Evolutionary conservation across 768 basidiomycete species (phyloP).

Genomic region (Coprinopsis strossmayeri): DNA sequence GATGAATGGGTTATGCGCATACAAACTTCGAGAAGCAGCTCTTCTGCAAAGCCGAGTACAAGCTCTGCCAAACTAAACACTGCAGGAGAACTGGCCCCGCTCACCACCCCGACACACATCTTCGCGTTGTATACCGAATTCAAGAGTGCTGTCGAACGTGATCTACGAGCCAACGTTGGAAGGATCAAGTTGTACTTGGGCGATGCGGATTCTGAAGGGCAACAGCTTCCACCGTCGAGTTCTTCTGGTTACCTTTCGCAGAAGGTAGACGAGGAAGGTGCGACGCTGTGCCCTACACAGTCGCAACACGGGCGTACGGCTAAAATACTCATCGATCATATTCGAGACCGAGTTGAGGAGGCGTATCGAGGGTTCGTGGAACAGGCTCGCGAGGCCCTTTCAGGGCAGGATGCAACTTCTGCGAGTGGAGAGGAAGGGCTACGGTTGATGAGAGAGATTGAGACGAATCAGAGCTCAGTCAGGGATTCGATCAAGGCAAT

Average conservation of each 20-base stretch:
- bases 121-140: constrained; percentile 52
- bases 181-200: constrained; percentile 74
- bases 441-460: background rate
- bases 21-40: constrained; percentile 14
- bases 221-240: background rate
- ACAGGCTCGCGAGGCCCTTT: background rate
- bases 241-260: background rate
- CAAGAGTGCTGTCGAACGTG: constrained; percentile 44
- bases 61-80: background rate
- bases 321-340: constrained; percentile 3
- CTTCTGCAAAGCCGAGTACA: constrained; percentile 8
- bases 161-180: constrained; percentile 46
- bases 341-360: background rate
- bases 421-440: background rate
- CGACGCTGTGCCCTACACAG: background rate
- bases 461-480: background rate
- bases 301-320: constrained; percentile 1
- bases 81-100: constrained; percentile 26
- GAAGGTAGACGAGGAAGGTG: background rate
- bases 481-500: background rate
- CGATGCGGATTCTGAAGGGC: constrained; percentile 1
- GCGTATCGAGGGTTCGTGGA: constrained; percentile 3
- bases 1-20: constrained; percentile 58
- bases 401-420: background rate
- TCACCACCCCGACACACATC: constrained; percentile 25